Evolutionary conservation across 169 alveolate genomes (phyloP).

Genomic region (Prorocentrum cordatum): DNA sequence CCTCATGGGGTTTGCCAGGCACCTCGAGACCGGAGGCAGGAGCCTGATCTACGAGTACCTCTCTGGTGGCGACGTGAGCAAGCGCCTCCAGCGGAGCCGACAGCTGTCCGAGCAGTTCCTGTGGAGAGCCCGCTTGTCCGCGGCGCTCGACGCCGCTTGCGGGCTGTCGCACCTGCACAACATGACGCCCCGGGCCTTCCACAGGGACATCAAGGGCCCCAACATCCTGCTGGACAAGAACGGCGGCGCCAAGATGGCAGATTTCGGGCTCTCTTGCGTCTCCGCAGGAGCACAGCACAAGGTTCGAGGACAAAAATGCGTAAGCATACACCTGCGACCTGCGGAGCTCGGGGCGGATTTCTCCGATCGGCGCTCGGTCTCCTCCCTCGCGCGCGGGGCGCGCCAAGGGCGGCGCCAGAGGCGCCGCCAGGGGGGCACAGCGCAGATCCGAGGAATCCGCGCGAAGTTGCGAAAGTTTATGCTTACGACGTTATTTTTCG

Average conservation of each 20-base stretch:
- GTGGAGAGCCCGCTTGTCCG: conserved; percentile 25
- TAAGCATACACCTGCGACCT: too few species aligned
- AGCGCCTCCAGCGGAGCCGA: conserved; percentile 20
- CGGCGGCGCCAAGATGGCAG: conserved; percentile 57
- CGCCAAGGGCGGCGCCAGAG: too few species aligned
- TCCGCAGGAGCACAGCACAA: conserved; percentile 47
- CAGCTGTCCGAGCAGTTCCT: background rate
- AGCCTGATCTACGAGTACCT: conserved; percentile 48
- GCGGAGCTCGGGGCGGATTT: too few species aligned
- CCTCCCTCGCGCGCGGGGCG: too few species aligned
- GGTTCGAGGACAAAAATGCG: too few species aligned
- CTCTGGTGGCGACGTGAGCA: conserved; percentile 47
- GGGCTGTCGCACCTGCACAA: conserved; percentile 59
- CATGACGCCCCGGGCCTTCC: conserved; percentile 48
- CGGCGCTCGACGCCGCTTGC: conserved; percentile 41
- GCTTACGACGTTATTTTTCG: too few species aligned
- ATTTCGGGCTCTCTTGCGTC: conserved; percentile 44
- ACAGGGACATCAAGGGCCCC: conserved; percentile 63
- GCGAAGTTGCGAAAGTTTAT: too few species aligned
- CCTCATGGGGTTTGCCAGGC: conserved; percentile 59
- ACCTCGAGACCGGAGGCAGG: conserved; percentile 15
- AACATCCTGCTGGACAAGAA: conserved; percentile 54
- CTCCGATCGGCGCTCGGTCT: too few species aligned
- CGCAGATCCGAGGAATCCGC: too few species aligned
- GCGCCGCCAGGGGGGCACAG: too few species aligned